Evolutionary conservation across 2,329 filamentous ascomycete species (phyloP), one percentile per base, ranked within the genome.

Genomic region (Amesomyces nigricolor): DNA sequence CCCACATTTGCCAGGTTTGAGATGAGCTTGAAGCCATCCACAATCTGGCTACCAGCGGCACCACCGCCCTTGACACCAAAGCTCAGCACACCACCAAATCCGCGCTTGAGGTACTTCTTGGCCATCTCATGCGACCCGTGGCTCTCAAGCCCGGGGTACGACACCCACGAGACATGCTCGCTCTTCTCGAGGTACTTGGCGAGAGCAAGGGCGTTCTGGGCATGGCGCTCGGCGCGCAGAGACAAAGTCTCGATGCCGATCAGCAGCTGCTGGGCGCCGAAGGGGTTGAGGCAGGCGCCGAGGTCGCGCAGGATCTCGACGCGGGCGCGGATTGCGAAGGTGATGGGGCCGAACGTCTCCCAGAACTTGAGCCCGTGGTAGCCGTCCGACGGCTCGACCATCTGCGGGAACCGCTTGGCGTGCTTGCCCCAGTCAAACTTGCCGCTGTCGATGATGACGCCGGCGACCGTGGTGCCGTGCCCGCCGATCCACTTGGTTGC

Each of bases 401-500:
- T 91, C 71, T 96, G 89, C 1, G 92, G 92, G 79, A 97, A 97
- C 17, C 91, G 86, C 65, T 82, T 82, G 46, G 78, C 87, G 70
- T 96, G 74, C 73, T 87, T 87, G 64, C 88, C 89, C 91, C 92
- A 97, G 77, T 95, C 87, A 69, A 96, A 97, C 70, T 90, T 94
- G 66, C 91, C 91, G 62, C 86, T 83, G 75, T 96, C 91, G 61
- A 96, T 78, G 35, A 96, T 81, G 43, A 96, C 81, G 58, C 91
- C 91, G 56, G 81, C 91, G 62, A 96, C 88, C 26, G 91, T 96
- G 40, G 91, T 95, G 58, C 91, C 92, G 72, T 97, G 92, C 42
- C 91, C 91, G 55, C 91, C 91, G 60, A 97, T 96, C 91, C 91
- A 96, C 73, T 96, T 96, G 56, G 91, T 96, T 10, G 91, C 91